Evolutionary conservation across 106 monocot species (phyloP), one percentile per base, ranked within the genome.

Genomic region (Alisma plantagoaquatica): DNA sequence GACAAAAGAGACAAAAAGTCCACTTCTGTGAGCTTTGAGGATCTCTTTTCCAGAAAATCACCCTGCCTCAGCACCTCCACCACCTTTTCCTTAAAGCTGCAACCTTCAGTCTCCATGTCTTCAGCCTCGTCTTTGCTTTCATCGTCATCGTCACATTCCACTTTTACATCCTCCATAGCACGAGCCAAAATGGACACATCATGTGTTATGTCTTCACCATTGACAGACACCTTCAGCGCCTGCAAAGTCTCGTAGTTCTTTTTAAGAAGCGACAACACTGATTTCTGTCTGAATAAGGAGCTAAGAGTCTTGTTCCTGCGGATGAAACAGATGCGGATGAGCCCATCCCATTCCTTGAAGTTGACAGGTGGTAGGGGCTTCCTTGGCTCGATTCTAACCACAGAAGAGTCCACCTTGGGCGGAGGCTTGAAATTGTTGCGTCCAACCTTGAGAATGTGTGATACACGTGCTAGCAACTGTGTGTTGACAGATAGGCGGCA

Each of bases 401-500:
- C 35, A 38, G 14, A 38, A 8, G 35, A 38, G 35, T 38, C 35
- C 9, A 38, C 35, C 35, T 38, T 38, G 9, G 9, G 35, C 35
- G 35, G 35, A 8, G 14, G 35, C 35, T 14, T 38, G 35, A 38
- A 38, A 38, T 38, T 38, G 35, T 38, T 38, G 14, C 35, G 35
- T 6, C 35, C 35, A 6, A 38, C 35, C 35, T 38, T 38, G 35
- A 38, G 35, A 14, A 38, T 6, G 14, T 38, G 35, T 14, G 6
- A 38, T 6, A 38, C 35, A 11, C 77, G 80, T 9, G 91, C 77
- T 24, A 91, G 75, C 23, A 91, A 60, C 59, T 91, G 91, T 1
- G 80, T 80, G 61, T 91, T 91, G 42, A 91, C 91, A 0, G 84
- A 91, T 27, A 91, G 81, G 38, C 84, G 74, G 48, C 84, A 91